Base-by-base conservation (phyloP, 495 filamentous ascomycete species). In the Talaromyces liani region DNA sequence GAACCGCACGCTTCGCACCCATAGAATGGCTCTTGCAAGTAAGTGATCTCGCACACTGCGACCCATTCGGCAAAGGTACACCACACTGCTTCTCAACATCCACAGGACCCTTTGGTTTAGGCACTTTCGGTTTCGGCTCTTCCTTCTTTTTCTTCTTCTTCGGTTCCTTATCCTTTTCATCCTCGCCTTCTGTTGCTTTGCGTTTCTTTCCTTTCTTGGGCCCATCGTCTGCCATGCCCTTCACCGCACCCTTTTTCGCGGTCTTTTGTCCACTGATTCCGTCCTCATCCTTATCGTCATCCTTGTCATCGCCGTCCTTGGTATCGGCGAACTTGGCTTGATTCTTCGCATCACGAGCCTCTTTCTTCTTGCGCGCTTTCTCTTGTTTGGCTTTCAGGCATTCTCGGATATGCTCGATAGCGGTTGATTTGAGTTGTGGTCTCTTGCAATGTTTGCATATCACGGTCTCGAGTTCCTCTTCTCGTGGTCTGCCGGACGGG, bases 61-160 rank as follows among this genome's bases (percentile, higher is more conserved):
- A 89, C 1, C 94, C 93, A 70, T 89, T 88, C 0, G 90, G 84
- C 53, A 97, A 83, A 51, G 86, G 82, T 20, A 98, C 94, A 82
- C 94, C 94, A 69, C 94, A 98, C 79, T 98, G 95, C 71, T 88
- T 89, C 76, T 98, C 94, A 29, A 98, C 94, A 76, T 98, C 95
- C 25, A 98, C 94, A 3, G 94, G 94, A 69, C 90, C 92, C 79
- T 97, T 97, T 0, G 91, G 90, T 66, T 96, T 96, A 4, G 91
- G 84, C 0, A 83, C 79, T 73, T 97, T 96, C 12, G 89, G 82
- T 71, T 97, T 97, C 2, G 81, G 82, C 62, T 92, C 91, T 65
- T 98, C 93, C 74, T 97, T 94, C 76, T 96, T 96, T 77, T 85
- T 84, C 70, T 94, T 92, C 77, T 96, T 96, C 84, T 97, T 97